Evolutionary conservation across 768 basidiomycete species (phyloP), one percentile per base, ranked within the genome.

Genomic region (Lactarius evosmus): DNA sequence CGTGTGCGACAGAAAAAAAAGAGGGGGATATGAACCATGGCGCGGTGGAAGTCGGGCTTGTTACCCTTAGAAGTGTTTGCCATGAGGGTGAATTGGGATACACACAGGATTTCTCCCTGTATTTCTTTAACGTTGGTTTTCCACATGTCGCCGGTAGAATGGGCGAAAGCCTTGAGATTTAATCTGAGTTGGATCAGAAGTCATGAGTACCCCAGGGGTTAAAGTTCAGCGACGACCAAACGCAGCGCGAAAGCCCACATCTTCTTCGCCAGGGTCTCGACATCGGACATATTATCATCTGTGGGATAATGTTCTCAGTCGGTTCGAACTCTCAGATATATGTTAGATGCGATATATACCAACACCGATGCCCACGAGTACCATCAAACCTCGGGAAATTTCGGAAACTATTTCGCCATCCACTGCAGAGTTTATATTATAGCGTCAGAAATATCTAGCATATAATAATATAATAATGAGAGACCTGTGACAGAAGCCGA

Each of bases 31-130:
- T 61, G 55, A 70, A 93, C 94, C 94, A 97, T 97, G 7, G 95
- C 91, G 22, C 83, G 83, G 75, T 95, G 95, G 69, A 98, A 98
- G 74, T 97, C 94, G 16, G 91, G 91, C 71, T 95, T 93, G 72
- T 80, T 90, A 30, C 93, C 93, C 74, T 97, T 97, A 58, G 81
- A 79, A 19, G 93, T 93, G 63, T 89, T 88, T 27, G 94, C 91
- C 72, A 95, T 75, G 30, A 99, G 80, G 2, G 95, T 95, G 74
- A 97, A 96, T 69, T 98, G 96, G 1, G 95, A 95, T 17, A 95
- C 93, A 70, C 95, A 98, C 4, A 98, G 83, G 14, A 99, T 82
- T 57, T 96, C 94, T 50, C 94, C 95, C 27, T 84, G 83, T 27
- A 97, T 83, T 67, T 98, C 95, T 75, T 86, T 90, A 54, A 98